Base-by-base conservation (phyloP, 2,329 filamentous ascomycete species). In the Beauveria caledonica region DNA sequence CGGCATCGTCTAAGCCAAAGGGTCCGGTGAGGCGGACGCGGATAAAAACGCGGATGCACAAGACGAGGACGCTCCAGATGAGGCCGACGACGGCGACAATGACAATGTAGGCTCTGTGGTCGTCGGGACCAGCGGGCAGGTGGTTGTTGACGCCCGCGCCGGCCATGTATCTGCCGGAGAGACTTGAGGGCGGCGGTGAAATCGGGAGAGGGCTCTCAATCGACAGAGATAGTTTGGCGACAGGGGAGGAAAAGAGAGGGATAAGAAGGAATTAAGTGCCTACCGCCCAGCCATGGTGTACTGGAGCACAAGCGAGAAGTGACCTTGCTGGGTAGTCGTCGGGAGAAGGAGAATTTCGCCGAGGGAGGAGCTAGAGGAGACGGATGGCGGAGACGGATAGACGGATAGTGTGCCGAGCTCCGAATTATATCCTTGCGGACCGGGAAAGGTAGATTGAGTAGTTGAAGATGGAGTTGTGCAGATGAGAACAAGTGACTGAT, bases 41-140 rank as follows among this genome's bases (percentile, higher is more conserved):
- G 49, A 65, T 65, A 50, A 64, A 65, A 1, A 65, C n/a, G 9
- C 63, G 51, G 25, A 65, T 65, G n/a, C 45, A 42, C 9, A 55
- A 53, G 11, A 65, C 62, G 39, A 65, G 52, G 15, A 60, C n/a
- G n/a, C 60, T 64, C 63, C 63, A 65, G 3, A 45, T 62, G 45
- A 62, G 53, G 17, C 63, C 63, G 17, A 65, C 58, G n/a, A 62
- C 36, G 40, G 59, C 62, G 8, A 61, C 33, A 23, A 65, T 64
- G 60, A 63, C 60, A n/a, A 65, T 64, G 27, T 60, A 60, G 5
- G 62, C 63, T 13, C 59, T 55, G 25, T 64, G 62, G 48, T 65
- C 62, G 29, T 53, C 54, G 29, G 59, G 44, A n/a, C 59, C 60
- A 33, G 62, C 60, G 49, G 29, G 52, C 49, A 61, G 19, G 40